Evolutionary conservation across 139 green algal genomes (phyloP), one percentile per base, ranked within the genome.

Genomic region (Chlorella sorokiniana): DNA sequence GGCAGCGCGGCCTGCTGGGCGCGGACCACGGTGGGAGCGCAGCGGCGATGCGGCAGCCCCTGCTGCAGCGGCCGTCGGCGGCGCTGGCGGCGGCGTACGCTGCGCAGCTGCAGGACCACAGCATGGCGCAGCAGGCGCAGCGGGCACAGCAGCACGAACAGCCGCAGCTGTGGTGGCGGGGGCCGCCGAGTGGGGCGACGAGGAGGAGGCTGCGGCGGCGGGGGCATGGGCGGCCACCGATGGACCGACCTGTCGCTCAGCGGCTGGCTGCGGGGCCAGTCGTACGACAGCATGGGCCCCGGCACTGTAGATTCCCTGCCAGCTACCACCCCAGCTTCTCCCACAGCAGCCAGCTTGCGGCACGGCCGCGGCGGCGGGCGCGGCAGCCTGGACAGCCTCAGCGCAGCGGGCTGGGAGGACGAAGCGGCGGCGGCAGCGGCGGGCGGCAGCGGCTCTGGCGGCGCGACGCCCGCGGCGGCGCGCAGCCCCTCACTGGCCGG

Each of bases 211-310:
- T 23, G 71, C 20, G 22, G 48, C 25, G 29, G 27, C 37, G 14
- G 41, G 33, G 41, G 29, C 33, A 33, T 79, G 54, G 33, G 73
- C 5, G 54, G 52, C 52, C 73, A 79, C 35, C 54, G 73, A 9
- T 69, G 40, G 37, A 69, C 75, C 0, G 75, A 81, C 54, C 59
- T 81, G 6, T 63, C 40, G 16, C 31, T 81, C 18, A 72, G 23
- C 14, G 29, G 59, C 40, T 81, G 75, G 75, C 75, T 81, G 59
- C 42, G 14, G 1, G 73, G 73, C 20, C 52, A 68, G 37, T 72
- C 59, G 11, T 71, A 45, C 18, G 59, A 72, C 59, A 81, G 75
- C 75, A 45, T 70, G 0, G 75, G 56, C 14, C n/a, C 41, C 18
- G 44, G 42, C 22, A 23, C 14, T 4, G 18, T 41, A 11, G 56